phyloP scores from a whole-genome alignment of 768 basidiomycete species.

The Sporobolomyces roseus region DNA sequence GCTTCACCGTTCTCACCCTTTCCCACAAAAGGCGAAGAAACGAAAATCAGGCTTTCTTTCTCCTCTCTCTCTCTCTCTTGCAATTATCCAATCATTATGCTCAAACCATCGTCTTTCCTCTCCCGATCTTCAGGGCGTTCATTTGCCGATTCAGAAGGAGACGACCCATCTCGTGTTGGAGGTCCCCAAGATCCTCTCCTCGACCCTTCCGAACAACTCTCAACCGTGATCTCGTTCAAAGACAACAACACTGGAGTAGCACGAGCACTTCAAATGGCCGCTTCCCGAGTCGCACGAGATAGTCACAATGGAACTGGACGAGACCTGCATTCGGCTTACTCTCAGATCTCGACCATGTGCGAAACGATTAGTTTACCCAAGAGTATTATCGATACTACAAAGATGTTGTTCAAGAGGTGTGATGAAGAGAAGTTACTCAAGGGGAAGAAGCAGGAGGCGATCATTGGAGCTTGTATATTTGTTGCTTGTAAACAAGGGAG shows the following conservation, averaged over 20 bases:
- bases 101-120: conserved; percentile 29
- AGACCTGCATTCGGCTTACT: conserved; percentile 80
- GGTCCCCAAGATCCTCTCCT: conserved; percentile 87
- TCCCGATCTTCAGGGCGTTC: conserved; percentile 58
- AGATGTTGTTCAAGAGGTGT: conserved; percentile 93
- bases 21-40: conserved; percentile 51
- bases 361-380: conserved; percentile 91
- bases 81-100: too few relatives aligned
- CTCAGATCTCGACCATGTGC: conserved; percentile 88
- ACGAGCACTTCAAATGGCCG: conserved; percentile 85
- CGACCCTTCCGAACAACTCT: conserved; percentile 90
- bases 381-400: conserved; percentile 90
- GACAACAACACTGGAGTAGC: conserved; percentile 93
- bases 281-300: conserved; percentile 64
- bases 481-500: conserved; percentile 93
- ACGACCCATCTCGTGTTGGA: conserved; percentile 99
- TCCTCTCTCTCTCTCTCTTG: conserved; percentile 9
- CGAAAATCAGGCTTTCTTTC: background rate
- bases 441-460: conserved; percentile 84
- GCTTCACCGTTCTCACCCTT: background rate
- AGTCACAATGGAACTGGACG: conserved; percentile 70
- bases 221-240: conserved; percentile 89
- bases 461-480: conserved; percentile 96
- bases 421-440: conserved; percentile 91
- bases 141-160: conserved; percentile 98